phyloP scores from a whole-genome alignment of 495 filamentous ascomycete species.

The Aspergillus nidulans region DNA sequence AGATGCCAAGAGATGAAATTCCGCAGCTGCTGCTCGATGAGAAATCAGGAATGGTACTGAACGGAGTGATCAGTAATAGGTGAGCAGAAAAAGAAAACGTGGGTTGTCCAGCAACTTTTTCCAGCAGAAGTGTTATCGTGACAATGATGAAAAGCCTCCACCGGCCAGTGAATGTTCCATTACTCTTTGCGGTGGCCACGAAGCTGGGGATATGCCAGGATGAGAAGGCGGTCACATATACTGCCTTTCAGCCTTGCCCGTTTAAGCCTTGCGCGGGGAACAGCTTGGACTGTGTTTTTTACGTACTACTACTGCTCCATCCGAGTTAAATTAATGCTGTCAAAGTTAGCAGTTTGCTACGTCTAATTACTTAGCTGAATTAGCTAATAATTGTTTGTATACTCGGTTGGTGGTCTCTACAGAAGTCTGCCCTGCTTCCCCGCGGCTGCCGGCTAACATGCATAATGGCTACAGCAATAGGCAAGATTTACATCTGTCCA shows the following conservation, averaged over 20 bases:
- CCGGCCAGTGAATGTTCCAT: constrained; percentile 11
- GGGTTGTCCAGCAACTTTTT: constrained; percentile 14
- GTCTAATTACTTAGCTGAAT: not conserved
- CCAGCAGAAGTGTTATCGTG: constrained; percentile 7
- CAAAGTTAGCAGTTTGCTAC: not conserved
- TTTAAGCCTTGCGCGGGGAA: constrained; percentile 2
- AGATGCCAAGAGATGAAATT: constrained; percentile 16
- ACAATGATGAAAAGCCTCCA: constrained; percentile 1
- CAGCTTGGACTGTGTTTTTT: not conserved
- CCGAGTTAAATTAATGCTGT: too few species aligned
- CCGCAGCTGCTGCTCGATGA: constrained; percentile 12
- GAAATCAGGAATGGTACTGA: constrained; percentile 2
- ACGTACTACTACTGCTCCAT: not conserved
- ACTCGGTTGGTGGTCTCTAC: not conserved
- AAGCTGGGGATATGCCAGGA: constrained; percentile 26
- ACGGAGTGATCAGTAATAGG: constrained; percentile 1
- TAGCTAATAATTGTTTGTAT: not conserved
- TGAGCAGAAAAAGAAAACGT: not conserved
- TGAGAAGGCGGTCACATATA: constrained; percentile 26
- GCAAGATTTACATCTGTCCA: not conserved
- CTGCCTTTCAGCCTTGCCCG: not conserved
- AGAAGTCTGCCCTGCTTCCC: not conserved
- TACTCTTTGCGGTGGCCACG: constrained; percentile 21
- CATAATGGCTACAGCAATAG: not conserved
- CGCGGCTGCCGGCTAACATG: not conserved